These are phyloP conservation scores for Casuarina cunninghamiana DNA, from an alignment of 306 rosid species.

Conservation along the genomic window DNA sequence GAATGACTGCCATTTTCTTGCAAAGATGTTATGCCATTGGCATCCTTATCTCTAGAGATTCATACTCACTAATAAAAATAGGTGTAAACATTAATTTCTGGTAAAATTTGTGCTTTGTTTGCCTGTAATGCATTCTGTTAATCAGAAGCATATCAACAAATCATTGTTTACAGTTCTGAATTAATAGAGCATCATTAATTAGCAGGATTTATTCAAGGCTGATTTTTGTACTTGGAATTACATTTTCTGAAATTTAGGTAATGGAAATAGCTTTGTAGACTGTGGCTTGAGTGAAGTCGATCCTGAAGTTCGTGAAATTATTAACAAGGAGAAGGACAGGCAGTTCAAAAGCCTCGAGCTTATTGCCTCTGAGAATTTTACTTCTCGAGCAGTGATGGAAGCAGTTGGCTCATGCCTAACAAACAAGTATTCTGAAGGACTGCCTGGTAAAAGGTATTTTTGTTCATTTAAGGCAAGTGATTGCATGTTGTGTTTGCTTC, in stretches of 20 bases:
- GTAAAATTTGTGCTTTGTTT: neutral
- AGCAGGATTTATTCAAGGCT: constrained; percentile 15
- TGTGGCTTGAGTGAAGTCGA: constrained; percentile 73
- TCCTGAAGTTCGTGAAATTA: constrained; percentile 72
- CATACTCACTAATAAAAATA: neutral
- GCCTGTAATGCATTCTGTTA: neutral
- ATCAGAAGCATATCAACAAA: neutral
- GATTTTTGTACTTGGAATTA: constrained; percentile 19
- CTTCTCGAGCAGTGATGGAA: constrained; percentile 96
- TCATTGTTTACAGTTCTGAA: neutral
- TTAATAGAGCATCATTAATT: constrained; percentile 1
- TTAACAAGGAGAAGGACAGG: constrained; percentile 70
- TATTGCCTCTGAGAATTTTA: constrained; percentile 95
- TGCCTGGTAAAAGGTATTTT: constrained; percentile 88
- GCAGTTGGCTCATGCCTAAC: constrained; percentile 97
- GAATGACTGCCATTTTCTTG: neutral
- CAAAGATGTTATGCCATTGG: neutral
- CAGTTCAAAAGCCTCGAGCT: constrained; percentile 94
- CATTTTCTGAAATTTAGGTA: constrained; percentile 37
- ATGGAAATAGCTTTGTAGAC: constrained; percentile 60
- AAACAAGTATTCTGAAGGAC: constrained; percentile 92
- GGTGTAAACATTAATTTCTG: neutral
- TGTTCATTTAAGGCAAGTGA: neutral
- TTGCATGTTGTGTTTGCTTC: neutral
- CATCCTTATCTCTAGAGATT: neutral